Conservation (phyloP, 1,139 yeast genomes). For the Candida labiduridarum region DNA sequence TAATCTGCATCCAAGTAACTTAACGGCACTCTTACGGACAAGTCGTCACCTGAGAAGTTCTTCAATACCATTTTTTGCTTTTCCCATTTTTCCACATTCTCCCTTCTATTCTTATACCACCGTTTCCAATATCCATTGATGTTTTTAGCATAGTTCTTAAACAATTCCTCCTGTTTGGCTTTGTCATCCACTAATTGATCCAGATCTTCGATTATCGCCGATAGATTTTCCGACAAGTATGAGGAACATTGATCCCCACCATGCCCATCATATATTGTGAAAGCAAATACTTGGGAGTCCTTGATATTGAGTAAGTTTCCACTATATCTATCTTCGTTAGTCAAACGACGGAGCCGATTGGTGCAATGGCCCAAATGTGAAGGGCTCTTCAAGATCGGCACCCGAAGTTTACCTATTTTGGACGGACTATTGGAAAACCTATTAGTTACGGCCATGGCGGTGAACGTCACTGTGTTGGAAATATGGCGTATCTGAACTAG, state of each 20-base stretch:
- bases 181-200: slow-evolving; percentile 23
- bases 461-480: slow-evolving; percentile 30
- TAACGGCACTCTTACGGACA: slow-evolving; percentile 60
- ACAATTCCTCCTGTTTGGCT: slow-evolving; percentile 39
- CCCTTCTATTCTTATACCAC: slow-evolving; percentile 57
- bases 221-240: slow-evolving; percentile 57
- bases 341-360: slow-evolving; percentile 72
- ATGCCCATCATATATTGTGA: slow-evolving; percentile 89
- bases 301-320: slow-evolving; percentile 41
- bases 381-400: slow-evolving; percentile 69
- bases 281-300: slow-evolving; percentile 49
- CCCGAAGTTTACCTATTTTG: slow-evolving; percentile 34
- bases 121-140: slow-evolving; percentile 91
- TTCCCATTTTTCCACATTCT: slow-evolving; percentile 42
- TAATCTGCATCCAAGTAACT: slow-evolving; percentile 66
- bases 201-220: slow-evolving; percentile 55
- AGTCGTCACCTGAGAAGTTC: slow-evolving; percentile 45
- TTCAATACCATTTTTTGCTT: slow-evolving; percentile 23
- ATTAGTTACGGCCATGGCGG: slow-evolving; percentile 24
- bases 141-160: slow-evolving; percentile 51
- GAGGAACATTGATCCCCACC: slow-evolving; percentile 81
- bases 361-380: slow-evolving; percentile 79
- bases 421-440: slow-evolving; percentile 15
- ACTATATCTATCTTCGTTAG: slow-evolving; percentile 79
- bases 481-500: slow-evolving; percentile 15